Evolutionary conservation across 2,329 filamentous ascomycete genomes (phyloP), one percentile per base, ranked within the genome.

Genomic region (Ophiosphaerella herpotricha): DNA sequence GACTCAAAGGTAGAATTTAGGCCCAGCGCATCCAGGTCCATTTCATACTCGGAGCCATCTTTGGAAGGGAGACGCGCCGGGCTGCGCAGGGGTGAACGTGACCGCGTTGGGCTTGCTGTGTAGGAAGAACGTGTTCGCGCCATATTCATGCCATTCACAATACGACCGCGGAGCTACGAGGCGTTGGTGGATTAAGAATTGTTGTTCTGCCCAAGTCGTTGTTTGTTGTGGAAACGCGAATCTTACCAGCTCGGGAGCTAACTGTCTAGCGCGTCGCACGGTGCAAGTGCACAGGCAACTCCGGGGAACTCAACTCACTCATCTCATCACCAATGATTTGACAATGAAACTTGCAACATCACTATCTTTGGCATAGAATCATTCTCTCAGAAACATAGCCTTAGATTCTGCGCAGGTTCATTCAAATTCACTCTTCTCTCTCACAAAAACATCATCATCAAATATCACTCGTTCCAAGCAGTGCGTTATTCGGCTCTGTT

Each of bases 1-100:
- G 69, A 67, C 37, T 72, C 68, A 24, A 70, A 67, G 1, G 69
- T 68, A 36, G 67, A 69, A 32, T 72, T 66, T 40, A 72, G 61
- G 32, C 68, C 66, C 41, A 75, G 52, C 33, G 68, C 73, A 49
- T 73, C 70, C 34, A 75, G 52, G 39, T 75, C 70, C 63, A 75
- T 66, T 53, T 72, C 70, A 52, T 74, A 75, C 45, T 72, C 64
- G 12, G 69, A 69, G 23, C 67, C 67, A 48, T 68, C 66, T 54
- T 68, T 61, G 9, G 68, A 68, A 14, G 60, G 49, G 26, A 55
- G 60, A 48, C 59, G 66, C 47, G 58, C 47, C 7, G 65, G 61
- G 49, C 66, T 69, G 50, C 60, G 68, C 39, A 52, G 60, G 4
- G 67, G 66, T 26, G 65, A 66, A 26, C 64, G 63, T 33, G 63